These are phyloP conservation scores for Boletus rufocinnamomeus DNA, from an alignment of 768 basidiomycete species.

Conservation along the genomic window DNA sequence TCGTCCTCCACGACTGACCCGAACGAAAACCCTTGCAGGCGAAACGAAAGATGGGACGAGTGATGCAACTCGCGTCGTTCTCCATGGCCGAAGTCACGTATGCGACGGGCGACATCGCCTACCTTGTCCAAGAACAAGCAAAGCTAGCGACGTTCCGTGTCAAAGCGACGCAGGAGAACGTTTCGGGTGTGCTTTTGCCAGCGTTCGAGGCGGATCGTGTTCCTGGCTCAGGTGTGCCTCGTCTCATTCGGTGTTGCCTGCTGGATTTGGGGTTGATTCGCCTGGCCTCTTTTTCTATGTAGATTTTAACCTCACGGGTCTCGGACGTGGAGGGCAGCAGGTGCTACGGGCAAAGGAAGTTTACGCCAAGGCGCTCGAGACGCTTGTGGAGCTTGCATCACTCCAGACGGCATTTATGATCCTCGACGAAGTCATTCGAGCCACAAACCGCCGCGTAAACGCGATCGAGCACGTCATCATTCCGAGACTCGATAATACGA, in stretches of 20 bases:
- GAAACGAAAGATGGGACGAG: slow-evolving; percentile 97
- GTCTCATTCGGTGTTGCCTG: slow-evolving; percentile 1
- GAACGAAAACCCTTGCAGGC: slow-evolving; percentile 56
- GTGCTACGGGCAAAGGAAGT: slow-evolving; percentile 94
- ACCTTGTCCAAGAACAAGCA: slow-evolving; percentile 96
- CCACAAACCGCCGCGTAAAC: slow-evolving; percentile 98
- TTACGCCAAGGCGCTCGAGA: slow-evolving; percentile 96
- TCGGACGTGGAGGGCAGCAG: slow-evolving; percentile 96
- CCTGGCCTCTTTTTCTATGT: not conserved
- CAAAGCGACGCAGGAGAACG: slow-evolving; percentile 95
- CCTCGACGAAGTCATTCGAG: slow-evolving; percentile 97
- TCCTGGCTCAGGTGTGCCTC: slow-evolving; percentile 68
- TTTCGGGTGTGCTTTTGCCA: slow-evolving; percentile 93
- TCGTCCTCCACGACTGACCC: slow-evolving; percentile 18
- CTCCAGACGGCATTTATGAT: slow-evolving; percentile 98
- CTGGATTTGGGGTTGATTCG: not conserved
- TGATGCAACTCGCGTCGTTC: slow-evolving; percentile 99
- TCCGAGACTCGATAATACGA: slow-evolving; percentile 93
- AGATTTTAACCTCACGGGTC: slow-evolving; percentile 98
- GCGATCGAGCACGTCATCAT: slow-evolving; percentile 98
- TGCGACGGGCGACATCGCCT: slow-evolving; percentile 95
- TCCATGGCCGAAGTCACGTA: slow-evolving; percentile 99
- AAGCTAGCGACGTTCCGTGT: slow-evolving; percentile 91
- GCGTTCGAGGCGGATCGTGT: slow-evolving; percentile 92
- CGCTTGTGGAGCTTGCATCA: slow-evolving; percentile 94